Evolutionary conservation across 805 yeast species (phyloP).

Genomic region (Saccharomycopsis microspora): DNA sequence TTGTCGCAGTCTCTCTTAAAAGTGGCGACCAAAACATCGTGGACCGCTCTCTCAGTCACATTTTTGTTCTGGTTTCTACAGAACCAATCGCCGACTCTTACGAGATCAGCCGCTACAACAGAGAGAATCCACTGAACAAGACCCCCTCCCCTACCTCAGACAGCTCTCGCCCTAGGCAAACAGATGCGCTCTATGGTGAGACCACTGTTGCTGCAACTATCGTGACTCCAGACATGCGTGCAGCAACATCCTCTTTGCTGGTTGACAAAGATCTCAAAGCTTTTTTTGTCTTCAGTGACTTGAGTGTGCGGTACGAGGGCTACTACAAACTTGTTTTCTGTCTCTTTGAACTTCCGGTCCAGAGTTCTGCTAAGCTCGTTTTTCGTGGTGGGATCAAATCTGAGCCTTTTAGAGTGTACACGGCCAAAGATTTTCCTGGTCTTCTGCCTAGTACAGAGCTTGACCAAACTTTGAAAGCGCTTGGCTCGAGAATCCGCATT

Average conservation of each 20-base stretch:
- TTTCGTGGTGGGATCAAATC: not conserved
- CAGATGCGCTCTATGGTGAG: conserved; percentile 18
- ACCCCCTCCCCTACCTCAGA: no score
- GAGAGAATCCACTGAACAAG: conserved; percentile 10
- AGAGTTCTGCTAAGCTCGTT: conserved; percentile 16
- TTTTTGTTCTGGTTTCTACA: conserved; percentile 4
- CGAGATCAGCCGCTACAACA: conserved; percentile 7
- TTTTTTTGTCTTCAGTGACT: conserved; percentile 23
- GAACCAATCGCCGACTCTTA: conserved; percentile 11
- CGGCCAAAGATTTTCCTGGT: conserved; percentile 25
- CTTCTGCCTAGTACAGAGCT: conserved; percentile 21
- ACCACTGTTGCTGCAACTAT: conserved; percentile 14
- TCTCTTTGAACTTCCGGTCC: conserved; percentile 20
- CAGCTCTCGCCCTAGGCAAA: no score
- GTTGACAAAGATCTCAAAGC: conserved; percentile 10
- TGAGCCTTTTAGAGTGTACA: conserved; percentile 19
- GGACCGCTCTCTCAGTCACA: conserved; percentile 17
- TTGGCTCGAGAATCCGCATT: conserved; percentile 8
- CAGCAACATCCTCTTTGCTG: not conserved
- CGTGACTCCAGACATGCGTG: not conserved
- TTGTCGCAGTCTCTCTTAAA: conserved; percentile 18
- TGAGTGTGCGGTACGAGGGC: conserved; percentile 25
- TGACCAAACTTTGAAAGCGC: conserved; percentile 5
- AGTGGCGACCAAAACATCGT: conserved; percentile 21
- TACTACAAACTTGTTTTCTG: conserved; percentile 21